A percentile compares a stretch with the other conserved stretches of the same genome.
Conservation (phyloP, 148 eudicot species). For the Polygonum maritimum region DNA sequence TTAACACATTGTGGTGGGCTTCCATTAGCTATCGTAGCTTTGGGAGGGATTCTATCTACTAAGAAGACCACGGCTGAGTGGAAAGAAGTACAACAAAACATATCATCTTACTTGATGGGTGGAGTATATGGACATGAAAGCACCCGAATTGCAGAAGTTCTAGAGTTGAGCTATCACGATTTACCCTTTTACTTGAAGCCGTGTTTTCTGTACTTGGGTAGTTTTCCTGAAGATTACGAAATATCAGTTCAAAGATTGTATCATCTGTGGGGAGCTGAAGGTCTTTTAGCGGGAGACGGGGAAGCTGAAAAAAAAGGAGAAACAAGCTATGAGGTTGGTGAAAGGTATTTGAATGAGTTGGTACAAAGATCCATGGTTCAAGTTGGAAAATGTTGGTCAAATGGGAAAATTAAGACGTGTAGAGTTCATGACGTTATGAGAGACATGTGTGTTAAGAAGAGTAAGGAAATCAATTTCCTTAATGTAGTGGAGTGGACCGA, state of each 20-base stretch:
- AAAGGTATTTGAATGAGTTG: slow-evolving; percentile 10
- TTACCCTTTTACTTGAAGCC: slow-evolving; percentile 3
- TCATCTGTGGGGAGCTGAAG: slow-evolving; percentile 15
- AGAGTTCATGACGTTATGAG: slow-evolving; percentile 11
- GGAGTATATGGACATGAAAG: background rate
- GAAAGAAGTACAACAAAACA: background rate
- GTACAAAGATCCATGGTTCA: slow-evolving; percentile 1
- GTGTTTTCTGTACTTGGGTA: slow-evolving; percentile 10
- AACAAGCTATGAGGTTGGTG: slow-evolving; percentile 11
- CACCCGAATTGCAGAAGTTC: background rate
- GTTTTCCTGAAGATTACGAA: slow-evolving; percentile 14
- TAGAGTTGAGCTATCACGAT: slow-evolving; percentile 9
- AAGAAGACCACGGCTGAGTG: background rate
- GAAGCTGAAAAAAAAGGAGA: background rate
- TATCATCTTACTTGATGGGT: slow-evolving; percentile 2
- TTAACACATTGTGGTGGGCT: slow-evolving; percentile 10
- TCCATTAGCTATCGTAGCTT: slow-evolving; percentile 4
- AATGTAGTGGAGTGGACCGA: background rate
- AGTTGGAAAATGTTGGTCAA: background rate
- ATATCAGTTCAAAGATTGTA: background rate
- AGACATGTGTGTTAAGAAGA: background rate
- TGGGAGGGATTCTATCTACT: slow-evolving; percentile 7
- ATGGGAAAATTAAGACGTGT: background rate
- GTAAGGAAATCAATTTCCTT: background rate
- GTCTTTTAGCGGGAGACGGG: background rate